Evolutionary conservation across 202 grass and related monocot genomes (phyloP), one percentile per base, ranked within the genome.

Genomic region (Saccharum hybrid): DNA sequence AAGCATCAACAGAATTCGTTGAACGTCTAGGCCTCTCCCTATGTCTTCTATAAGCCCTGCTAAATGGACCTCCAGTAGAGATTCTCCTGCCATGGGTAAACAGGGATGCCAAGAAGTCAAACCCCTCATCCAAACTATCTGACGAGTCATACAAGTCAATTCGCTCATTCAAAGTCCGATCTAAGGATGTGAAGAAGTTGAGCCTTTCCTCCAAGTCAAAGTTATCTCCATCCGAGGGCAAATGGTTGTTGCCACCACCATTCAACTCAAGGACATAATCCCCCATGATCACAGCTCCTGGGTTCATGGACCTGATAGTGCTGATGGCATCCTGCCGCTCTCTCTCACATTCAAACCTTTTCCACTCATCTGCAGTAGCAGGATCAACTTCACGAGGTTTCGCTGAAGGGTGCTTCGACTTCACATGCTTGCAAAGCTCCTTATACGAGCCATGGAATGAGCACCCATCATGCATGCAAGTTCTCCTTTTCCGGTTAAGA

Each of bases 231-330:
- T 90, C 88, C 18, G 36, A 19, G 5, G 62, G 77, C 61, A 80
- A 64, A 64, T 33, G 61, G 64, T 74, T 90, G 80, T 56, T 80
- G 22, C 74, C 42, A 36, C 86, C 87, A 76, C 86, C 83, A 30
- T 91, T 91, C 63, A 94, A 72, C 78, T 94, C 92, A 84, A 94
- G 81, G 23, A 94, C 92, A 89, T 94, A 94, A 81, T 94, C 92
- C 38, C 92, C 92, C 78, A 91, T 86, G 86, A 94, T 90, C 8
- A 94, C 83, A 34, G 89, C 75, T 79, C 89, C 86, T 63, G 92
- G 89, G 81, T 88, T 94, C 12, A 86, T 80, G 7, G 90, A 77
- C 59, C 82, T 86, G 74, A 94, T 85, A 65, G 89, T 92, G 45
- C 93, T 95, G 75, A 96, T 89, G 63, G 91, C 88, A 71, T 96